phyloP scores from a whole-genome alignment of 1,284 basidiomycete species.

The Irpex rosettiformis region DNA sequence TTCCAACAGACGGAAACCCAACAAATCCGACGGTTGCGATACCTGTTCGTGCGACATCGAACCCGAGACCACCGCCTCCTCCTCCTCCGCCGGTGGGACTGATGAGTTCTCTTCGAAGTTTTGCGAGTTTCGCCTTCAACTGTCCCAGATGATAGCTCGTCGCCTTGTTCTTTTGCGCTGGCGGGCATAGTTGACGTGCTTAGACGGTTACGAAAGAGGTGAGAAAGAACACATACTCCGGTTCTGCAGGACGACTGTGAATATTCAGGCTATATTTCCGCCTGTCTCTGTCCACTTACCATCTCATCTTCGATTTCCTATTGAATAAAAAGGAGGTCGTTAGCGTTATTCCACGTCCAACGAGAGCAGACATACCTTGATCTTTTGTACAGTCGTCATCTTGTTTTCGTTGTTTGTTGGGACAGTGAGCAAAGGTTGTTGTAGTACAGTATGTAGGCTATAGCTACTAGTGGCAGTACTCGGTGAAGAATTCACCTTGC shows the following conservation, averaged over 20 bases:
- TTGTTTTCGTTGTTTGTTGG: slow-evolving; percentile 18
- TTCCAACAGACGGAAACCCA: slow-evolving; percentile 83
- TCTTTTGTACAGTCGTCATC: slow-evolving; percentile 88
- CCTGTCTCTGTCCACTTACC: slow-evolving; percentile 45
- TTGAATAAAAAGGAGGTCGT: background rate
- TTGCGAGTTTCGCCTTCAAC: slow-evolving; percentile 98
- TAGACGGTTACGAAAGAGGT: slow-evolving; percentile 11
- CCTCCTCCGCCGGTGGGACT: slow-evolving; percentile 80
- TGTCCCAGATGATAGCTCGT: slow-evolving; percentile 95
- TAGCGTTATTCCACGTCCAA: slow-evolving; percentile 4
- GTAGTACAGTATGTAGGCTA: no score
- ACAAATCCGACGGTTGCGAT: slow-evolving; percentile 97
- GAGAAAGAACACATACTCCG: slow-evolving; percentile 32
- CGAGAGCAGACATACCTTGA: slow-evolving; percentile 56
- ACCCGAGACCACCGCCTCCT: slow-evolving; percentile 83
- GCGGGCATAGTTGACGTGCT: slow-evolving; percentile 11
- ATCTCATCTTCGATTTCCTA: slow-evolving; percentile 97
- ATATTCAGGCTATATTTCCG: slow-evolving; percentile 2
- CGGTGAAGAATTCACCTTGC: no score
- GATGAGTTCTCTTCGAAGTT: slow-evolving; percentile 93
- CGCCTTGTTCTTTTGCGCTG: slow-evolving; percentile 96
- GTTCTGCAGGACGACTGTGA: slow-evolving; percentile 26
- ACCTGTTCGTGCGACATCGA: slow-evolving; percentile 97
- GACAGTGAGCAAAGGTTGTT: no score
- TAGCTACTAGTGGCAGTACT: no score